Conservation (phyloP, 1,284 basidiomycete genomes). For the Waitea zeae region DNA sequence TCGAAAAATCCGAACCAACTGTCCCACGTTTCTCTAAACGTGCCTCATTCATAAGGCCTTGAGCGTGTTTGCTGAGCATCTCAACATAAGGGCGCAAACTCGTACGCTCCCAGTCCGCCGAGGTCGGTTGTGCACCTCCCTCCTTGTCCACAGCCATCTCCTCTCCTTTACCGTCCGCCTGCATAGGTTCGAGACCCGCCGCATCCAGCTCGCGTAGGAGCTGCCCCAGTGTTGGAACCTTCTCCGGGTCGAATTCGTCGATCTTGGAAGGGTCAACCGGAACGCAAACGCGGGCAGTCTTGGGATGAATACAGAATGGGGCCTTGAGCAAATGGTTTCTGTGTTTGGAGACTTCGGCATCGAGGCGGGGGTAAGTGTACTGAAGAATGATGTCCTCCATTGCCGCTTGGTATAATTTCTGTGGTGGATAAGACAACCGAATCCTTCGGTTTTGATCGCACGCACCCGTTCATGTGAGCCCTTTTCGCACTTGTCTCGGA, state of each 20-base stretch:
- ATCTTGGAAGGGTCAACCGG: constrained; percentile 71
- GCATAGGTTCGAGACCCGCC: constrained; percentile 9
- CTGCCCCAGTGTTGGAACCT: constrained; percentile 76
- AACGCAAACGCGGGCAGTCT: constrained; percentile 91
- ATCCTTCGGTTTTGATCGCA: too few relatives aligned
- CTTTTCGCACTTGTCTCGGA: constrained; percentile 17
- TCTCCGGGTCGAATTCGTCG: constrained; percentile 75
- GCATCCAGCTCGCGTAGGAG: constrained; percentile 71
- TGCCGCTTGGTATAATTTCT: constrained; percentile 24
- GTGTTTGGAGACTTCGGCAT: constrained; percentile 94
- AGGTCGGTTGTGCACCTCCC: constrained; percentile 10
- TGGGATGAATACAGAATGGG: constrained; percentile 94
- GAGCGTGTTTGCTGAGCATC: constrained; percentile 67
- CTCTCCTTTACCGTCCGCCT: constrained; percentile 11
- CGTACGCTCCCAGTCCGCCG: constrained; percentile 49
- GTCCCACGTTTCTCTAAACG: constrained; percentile 30
- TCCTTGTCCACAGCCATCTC: constrained; percentile 24
- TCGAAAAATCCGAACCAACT: too few relatives aligned
- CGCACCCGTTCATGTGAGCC: constrained; percentile 16
- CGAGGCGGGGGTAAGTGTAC: constrained; percentile 93
- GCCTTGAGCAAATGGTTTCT: constrained; percentile 96
- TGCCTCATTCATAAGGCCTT: constrained; percentile 39
- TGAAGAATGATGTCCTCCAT: constrained; percentile 84
- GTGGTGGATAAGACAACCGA: too few relatives aligned
- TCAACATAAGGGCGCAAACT: constrained; percentile 82